Conservation (phyloP, 2,329 filamentous ascomycete species). For the Domatiomyces catenatus region DNA sequence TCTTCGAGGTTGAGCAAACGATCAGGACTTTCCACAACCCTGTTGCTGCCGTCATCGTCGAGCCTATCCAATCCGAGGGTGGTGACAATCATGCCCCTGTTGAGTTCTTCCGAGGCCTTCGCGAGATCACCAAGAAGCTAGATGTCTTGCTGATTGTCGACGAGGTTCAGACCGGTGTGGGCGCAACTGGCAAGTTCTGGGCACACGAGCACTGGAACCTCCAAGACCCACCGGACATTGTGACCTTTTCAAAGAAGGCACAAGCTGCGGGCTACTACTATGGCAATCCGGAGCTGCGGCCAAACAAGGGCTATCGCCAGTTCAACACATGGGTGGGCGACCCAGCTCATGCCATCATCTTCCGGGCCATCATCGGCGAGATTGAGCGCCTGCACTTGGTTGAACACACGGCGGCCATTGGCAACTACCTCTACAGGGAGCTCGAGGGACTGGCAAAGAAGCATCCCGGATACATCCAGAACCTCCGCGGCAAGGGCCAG, state of each 20-base stretch:
- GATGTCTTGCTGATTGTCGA: constrained; percentile 59
- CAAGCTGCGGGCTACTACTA: constrained; percentile 90
- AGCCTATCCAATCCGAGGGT: constrained; percentile 86
- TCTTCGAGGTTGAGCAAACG: constrained; percentile 69
- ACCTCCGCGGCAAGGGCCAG: constrained; percentile 72
- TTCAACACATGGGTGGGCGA: constrained; percentile 99
- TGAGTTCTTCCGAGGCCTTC: constrained; percentile 71
- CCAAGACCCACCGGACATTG: constrained; percentile 67
- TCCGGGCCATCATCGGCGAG: constrained; percentile 73
- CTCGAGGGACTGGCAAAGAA: constrained; percentile 51
- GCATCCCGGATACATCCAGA: constrained; percentile 64
- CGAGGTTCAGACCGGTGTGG: constrained; percentile 86
- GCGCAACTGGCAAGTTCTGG: constrained; percentile 90
- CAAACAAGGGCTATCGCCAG: constrained; percentile 87
- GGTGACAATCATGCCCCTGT: constrained; percentile 88
- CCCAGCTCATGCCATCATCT: constrained; percentile 67
- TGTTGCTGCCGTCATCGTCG: constrained; percentile 67
- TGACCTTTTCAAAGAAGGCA: constrained; percentile 91
- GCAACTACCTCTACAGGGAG: constrained; percentile 60
- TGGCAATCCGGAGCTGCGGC: constrained; percentile 60
- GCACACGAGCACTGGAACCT: constrained; percentile 92
- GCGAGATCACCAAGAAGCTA: constrained; percentile 61
- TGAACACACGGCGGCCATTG: constrained; percentile 58
- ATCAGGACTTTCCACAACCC: constrained; percentile 66
- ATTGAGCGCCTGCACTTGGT: constrained; percentile 65